Evolutionary conservation across 306 rosid species (phyloP).

Genomic region (Carpinus fangiana): DNA sequence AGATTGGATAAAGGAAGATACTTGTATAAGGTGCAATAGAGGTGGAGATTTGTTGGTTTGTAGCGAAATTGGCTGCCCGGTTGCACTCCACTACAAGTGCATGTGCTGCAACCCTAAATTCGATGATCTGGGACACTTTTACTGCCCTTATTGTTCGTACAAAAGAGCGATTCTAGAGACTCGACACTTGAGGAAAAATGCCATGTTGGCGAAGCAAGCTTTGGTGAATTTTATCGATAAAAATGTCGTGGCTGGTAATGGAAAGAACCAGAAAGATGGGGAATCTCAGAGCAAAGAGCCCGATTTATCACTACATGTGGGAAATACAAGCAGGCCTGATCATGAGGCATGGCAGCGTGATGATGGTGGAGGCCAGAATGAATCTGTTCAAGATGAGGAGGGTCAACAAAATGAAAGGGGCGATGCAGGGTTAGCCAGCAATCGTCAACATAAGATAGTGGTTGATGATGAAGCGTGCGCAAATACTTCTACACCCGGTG

Average conservation of each 20-base stretch:
- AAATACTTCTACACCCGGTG: slow-evolving; percentile 11
- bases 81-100: slow-evolving; percentile 57
- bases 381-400: slow-evolving; percentile 20
- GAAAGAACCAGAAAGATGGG: slow-evolving; percentile 5
- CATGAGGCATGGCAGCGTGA: background rate
- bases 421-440: background rate
- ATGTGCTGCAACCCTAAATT: slow-evolving; percentile 49
- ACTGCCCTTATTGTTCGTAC: slow-evolving; percentile 66
- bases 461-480: slow-evolving; percentile 23
- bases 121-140: slow-evolving; percentile 55
- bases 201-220: slow-evolving; percentile 39
- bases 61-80: slow-evolving; percentile 51
- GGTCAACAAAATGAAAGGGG: slow-evolving; percentile 21
- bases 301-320: background rate
- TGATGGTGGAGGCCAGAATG: slow-evolving; percentile 6
- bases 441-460: slow-evolving; percentile 18
- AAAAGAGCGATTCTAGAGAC: slow-evolving; percentile 33
- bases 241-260: slow-evolving; percentile 8
- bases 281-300: slow-evolving; percentile 16
- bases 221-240: slow-evolving; percentile 44
- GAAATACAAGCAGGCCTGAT: slow-evolving; percentile 9
- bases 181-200: slow-evolving; percentile 38
- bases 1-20: slow-evolving; percentile 28
- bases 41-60: slow-evolving; percentile 48
- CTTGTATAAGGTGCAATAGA: slow-evolving; percentile 51